phyloP scores from a whole-genome alignment of 768 basidiomycete genomes.

The Leccinum barrowsii region DNA sequence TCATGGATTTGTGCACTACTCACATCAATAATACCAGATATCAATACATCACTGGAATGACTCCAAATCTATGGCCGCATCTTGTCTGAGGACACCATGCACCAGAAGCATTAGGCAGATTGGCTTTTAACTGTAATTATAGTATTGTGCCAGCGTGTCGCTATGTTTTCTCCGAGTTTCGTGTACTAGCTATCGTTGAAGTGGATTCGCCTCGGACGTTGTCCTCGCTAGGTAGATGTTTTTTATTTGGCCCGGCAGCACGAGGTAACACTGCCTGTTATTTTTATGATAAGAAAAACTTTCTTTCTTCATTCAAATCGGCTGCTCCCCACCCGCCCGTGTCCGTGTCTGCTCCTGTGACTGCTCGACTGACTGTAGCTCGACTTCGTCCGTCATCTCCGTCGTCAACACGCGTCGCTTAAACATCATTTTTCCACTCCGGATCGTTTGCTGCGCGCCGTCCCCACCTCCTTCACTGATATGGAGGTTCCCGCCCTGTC shows the following conservation, averaged over 20 bases:
- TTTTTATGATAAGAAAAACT: no score
- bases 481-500: not conserved
- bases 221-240: not conserved
- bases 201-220: not conserved
- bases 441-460: not conserved
- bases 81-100: not conserved
- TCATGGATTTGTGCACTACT: no score
- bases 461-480: not conserved
- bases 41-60: no score
- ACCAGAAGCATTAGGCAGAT: not conserved
- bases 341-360: not conserved
- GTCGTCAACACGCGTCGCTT: not conserved
- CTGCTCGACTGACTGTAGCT: not conserved
- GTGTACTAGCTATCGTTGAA: not conserved
- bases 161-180: no score
- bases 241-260: not conserved
- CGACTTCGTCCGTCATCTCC: conserved; percentile 4
- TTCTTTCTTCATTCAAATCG: not conserved
- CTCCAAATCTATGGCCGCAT: not conserved
- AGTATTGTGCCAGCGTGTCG: not conserved
- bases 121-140: not conserved
- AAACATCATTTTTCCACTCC: conserved; percentile 13
- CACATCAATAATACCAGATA: no score
- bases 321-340: not conserved
- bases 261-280: no score